Base-by-base conservation (phyloP, 2,329 filamentous ascomycete species). In the Mycocentrospora acerina region DNA sequence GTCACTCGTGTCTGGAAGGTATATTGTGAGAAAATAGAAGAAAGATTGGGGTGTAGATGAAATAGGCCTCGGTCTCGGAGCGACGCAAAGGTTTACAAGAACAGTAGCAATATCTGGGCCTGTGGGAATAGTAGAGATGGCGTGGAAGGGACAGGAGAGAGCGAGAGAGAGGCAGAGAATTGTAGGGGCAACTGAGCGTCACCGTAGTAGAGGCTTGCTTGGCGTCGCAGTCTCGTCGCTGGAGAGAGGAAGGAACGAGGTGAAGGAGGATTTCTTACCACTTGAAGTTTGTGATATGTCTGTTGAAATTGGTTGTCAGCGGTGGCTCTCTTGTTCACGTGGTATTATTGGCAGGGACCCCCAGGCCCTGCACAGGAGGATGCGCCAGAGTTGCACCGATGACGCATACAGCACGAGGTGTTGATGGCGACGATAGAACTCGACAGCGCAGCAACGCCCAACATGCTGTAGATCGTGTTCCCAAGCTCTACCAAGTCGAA, bases 221-320 rank as follows among this genome's bases (percentile, higher is more conserved):
- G 26, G 12, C 26, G 19, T 22, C 19, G 19, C 19, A 22, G 9
- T 22, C 19, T 17, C 16, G 6, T 15, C 9, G 13, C 30, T 24
- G 24, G 27, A 32, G 24, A 15, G 3, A 38, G 29, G 13, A 38
- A 44, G 37, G 42, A 44, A 45, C 40, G 45, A 46, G 35, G 56
- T 60, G 57, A 62, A 61, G 47, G 39, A 40, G 46, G 55, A 13
- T 40, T 44, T 37, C 85, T 73, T 84, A 90, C 86, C 71, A 89
- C 78, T 76, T 88, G 84, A 56, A 87, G 83, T 73, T 85, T 85
- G 60, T 85, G 82, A 61, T 83, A 75, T 46, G 80, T 78, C 80
- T 86, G 58, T 52, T 48, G 46, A 40, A 37, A 30, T 47, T 37
- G 32, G 37, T 44, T 32, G 60, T 66, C 51, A 65, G 61, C 52